These are phyloP conservation scores for Cunninghamia lanceolata DNA, from an alignment of 75 land plant genomes.

Conservation along the genomic window DNA sequence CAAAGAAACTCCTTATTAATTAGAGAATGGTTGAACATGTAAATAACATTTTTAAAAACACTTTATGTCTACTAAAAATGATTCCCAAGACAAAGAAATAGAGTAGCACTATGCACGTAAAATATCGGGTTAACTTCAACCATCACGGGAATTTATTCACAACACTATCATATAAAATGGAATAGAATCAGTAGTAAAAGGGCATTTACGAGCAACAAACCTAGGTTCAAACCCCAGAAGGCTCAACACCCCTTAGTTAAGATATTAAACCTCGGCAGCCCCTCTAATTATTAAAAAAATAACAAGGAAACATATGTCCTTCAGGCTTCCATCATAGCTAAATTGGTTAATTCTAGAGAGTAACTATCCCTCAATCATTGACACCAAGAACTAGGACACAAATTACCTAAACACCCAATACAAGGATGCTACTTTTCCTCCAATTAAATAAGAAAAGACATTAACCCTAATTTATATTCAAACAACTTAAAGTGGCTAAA, in stretches of 20 bases:
- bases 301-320: background rate
- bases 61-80: background rate
- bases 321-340: background rate
- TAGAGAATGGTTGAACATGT: background rate
- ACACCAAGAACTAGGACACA: background rate
- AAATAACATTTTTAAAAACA: background rate
- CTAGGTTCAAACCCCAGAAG: background rate
- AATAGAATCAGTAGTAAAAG: background rate
- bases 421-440: background rate
- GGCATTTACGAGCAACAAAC: background rate
- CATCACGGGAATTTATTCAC: constrained; percentile 1
- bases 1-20: background rate
- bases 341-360: background rate
- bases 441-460: background rate
- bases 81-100: background rate
- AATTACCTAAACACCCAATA: background rate
- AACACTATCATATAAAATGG: background rate
- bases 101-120: background rate
- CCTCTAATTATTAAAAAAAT: background rate
- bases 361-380: background rate
- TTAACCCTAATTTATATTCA: background rate
- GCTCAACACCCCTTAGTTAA: too few relatives aligned
- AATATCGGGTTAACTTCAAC: background rate
- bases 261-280: background rate
- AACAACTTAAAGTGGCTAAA: too few relatives aligned